Evolutionary conservation across 441 rosid genomes (phyloP).

Genomic region (Pelargonium fulgidum): DNA sequence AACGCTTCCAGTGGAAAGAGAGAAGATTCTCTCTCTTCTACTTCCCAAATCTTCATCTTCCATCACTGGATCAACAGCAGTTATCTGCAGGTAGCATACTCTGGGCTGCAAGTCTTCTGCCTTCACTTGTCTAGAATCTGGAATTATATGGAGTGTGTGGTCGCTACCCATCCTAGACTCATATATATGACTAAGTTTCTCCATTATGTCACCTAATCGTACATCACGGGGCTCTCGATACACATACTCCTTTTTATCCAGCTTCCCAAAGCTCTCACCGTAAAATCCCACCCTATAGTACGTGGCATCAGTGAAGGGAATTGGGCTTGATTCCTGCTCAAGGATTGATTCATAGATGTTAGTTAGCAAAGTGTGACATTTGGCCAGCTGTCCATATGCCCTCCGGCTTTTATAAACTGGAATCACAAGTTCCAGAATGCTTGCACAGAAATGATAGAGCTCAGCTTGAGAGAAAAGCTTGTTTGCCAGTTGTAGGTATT

Average conservation of each 20-base stretch:
- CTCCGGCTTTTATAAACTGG: conserved; percentile 96
- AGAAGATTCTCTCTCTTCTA: conserved; percentile 88
- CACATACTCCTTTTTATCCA: conserved; percentile 78
- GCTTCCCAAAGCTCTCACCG: conserved; percentile 84
- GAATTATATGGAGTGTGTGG: conserved; percentile 81
- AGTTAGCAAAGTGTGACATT: conserved; percentile 85
- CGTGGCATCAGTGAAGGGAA: conserved; percentile 94
- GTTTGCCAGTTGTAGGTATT: conserved; percentile 91
- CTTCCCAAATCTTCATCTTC: conserved; percentile 99
- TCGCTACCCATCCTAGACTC: conserved; percentile 89
- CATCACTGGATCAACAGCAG: conserved; percentile 97
- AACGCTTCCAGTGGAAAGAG: conserved; percentile 90
- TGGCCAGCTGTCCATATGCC: conserved; percentile 94
- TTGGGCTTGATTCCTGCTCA: conserved; percentile 94
- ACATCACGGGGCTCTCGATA: conserved; percentile 98
- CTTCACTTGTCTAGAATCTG: conserved; percentile 93
- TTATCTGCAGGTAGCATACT: conserved; percentile 89
- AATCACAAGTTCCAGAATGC: conserved; percentile 91
- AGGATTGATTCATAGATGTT: conserved; percentile 85
- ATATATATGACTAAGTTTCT: conserved; percentile 92
- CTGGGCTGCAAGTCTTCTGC: conserved; percentile 96
- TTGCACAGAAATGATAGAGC: conserved; percentile 94
- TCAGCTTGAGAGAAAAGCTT: conserved; percentile 97
- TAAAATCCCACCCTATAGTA: conserved; percentile 97
- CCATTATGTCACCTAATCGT: conserved; percentile 98